Conservation (phyloP, 805 yeast genomes). For the Candida dendrica region DNA sequence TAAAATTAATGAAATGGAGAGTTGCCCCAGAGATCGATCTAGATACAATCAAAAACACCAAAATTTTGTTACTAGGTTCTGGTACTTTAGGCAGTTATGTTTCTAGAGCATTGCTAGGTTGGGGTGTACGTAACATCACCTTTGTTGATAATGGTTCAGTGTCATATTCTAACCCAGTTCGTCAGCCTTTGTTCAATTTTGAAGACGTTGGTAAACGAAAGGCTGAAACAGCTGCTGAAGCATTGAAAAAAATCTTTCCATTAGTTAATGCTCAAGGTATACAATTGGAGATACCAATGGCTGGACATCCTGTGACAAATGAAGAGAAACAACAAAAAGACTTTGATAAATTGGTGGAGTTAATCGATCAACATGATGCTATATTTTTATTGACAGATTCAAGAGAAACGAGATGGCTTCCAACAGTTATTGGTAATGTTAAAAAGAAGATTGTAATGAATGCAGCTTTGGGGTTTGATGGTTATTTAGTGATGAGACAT, state of each 20-base stretch:
- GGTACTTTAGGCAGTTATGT: slow-evolving; percentile 96
- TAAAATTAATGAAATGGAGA: slow-evolving; percentile 95
- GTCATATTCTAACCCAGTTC: slow-evolving; percentile 89
- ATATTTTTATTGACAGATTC: slow-evolving; percentile 86
- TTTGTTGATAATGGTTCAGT: slow-evolving; percentile 87
- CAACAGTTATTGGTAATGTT: slow-evolving; percentile 72
- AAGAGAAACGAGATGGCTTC: slow-evolving; percentile 96
- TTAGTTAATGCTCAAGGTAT: slow-evolving; percentile 59
- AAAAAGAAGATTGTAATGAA: slow-evolving; percentile 71
- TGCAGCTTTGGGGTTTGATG: slow-evolving; percentile 93
- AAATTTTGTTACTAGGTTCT: slow-evolving; percentile 80
- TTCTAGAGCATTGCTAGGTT: slow-evolving; percentile 76
- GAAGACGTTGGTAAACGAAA: slow-evolving; percentile 76
- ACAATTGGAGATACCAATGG: slow-evolving; percentile 83
- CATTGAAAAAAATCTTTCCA: slow-evolving; percentile 72
- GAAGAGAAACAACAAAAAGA: slow-evolving; percentile 42
- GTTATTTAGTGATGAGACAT: slow-evolving; percentile 90
- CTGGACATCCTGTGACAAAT: slow-evolving; percentile 76
- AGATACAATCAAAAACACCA: slow-evolving; percentile 51
- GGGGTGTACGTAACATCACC: slow-evolving; percentile 87
- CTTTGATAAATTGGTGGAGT: slow-evolving; percentile 41
- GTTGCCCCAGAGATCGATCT: slow-evolving; percentile 77
- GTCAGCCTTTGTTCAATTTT: slow-evolving; percentile 83
- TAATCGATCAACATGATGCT: slow-evolving; percentile 66
- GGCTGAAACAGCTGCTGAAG: slow-evolving; percentile 70